These are phyloP conservation scores for Bipolaris zeicola DNA, from an alignment of 2,329 filamentous ascomycete genomes.

Conservation along the genomic window DNA sequence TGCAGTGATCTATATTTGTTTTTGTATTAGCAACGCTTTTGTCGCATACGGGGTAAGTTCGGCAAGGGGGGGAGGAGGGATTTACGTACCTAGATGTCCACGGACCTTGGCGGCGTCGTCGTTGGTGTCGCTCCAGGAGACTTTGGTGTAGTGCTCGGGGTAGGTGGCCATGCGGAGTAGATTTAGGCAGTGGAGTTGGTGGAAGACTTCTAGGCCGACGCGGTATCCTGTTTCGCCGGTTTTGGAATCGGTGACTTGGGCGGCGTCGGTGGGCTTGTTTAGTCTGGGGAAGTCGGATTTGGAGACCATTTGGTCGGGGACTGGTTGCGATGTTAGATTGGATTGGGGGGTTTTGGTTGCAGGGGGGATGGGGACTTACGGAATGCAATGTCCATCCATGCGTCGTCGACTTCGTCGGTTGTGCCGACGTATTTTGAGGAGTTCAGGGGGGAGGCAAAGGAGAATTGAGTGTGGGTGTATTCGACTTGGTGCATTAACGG, in stretches of 20 bases:
- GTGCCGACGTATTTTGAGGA: constrained; percentile 58
- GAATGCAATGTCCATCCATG: constrained; percentile 62
- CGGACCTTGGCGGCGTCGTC: constrained; percentile 36
- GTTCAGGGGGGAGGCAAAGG: constrained; percentile 37
- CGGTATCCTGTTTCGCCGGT: constrained; percentile 64
- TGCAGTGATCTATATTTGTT: constrained; percentile 32
- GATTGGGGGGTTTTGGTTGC: no score
- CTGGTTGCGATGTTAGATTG: constrained; percentile 36
- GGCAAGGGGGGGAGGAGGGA: no score
- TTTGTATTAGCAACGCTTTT: no score
- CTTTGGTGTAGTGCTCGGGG: constrained; percentile 39
- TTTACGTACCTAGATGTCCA: no score
- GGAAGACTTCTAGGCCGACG: constrained; percentile 65
- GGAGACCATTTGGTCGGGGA: constrained; percentile 66
- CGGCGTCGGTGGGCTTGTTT: constrained; percentile 57
- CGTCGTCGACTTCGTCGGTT: constrained; percentile 62
- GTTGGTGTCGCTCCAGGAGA: constrained; percentile 35
- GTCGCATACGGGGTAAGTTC: no score
- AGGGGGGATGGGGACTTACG: constrained; percentile 25
- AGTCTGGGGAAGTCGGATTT: constrained; percentile 60
- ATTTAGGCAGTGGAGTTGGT: constrained; percentile 52
- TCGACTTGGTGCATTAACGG: constrained; percentile 40
- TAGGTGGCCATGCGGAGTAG: constrained; percentile 43
- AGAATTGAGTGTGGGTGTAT: constrained; percentile 35
- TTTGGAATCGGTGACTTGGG: constrained; percentile 61